These are phyloP conservation scores for Kwoniella heveanensis DNA, from an alignment of 768 basidiomycete genomes.

Conservation along the genomic window DNA sequence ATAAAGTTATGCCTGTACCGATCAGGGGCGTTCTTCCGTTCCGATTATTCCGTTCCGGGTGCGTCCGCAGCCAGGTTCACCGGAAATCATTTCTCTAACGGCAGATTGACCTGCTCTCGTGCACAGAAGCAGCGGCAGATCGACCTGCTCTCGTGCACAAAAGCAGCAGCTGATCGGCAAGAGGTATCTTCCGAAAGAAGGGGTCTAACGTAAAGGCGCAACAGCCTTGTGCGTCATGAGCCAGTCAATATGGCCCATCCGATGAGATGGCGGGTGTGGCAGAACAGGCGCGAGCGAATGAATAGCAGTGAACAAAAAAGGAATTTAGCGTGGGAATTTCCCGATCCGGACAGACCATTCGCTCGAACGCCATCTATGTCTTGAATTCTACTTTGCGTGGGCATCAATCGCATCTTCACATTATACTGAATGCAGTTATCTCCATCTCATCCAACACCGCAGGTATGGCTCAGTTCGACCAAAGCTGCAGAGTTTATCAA, in stretches of 20 bases:
- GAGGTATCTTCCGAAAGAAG: neutral
- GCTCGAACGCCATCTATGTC: constrained; percentile 14
- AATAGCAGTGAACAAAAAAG: neutral
- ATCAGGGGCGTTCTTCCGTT: neutral
- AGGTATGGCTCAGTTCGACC: neutral
- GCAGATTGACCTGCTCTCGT: too few species aligned
- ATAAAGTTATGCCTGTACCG: neutral
- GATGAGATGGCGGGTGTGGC: constrained; percentile 19
- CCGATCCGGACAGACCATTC: constrained; percentile 22
- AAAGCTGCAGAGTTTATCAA: neutral
- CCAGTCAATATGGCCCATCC: constrained; percentile 1
- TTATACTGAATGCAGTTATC: constrained; percentile 21
- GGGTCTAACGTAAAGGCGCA: constrained; percentile 11
- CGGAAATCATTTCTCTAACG: too few species aligned
- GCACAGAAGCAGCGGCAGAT: too few species aligned
- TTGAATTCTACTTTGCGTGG: neutral
- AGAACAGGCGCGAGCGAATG: neutral
- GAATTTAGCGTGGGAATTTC: constrained; percentile 13
- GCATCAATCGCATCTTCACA: neutral
- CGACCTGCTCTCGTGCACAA: too few species aligned
- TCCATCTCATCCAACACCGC: neutral
- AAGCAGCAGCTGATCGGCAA: neutral
- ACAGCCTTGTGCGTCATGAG: constrained; percentile 20
- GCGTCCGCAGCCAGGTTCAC: too few species aligned
- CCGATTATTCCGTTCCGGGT: neutral